Base-by-base conservation (phyloP, 345 rosid genomes). In the Citrus unshiu region DNA sequence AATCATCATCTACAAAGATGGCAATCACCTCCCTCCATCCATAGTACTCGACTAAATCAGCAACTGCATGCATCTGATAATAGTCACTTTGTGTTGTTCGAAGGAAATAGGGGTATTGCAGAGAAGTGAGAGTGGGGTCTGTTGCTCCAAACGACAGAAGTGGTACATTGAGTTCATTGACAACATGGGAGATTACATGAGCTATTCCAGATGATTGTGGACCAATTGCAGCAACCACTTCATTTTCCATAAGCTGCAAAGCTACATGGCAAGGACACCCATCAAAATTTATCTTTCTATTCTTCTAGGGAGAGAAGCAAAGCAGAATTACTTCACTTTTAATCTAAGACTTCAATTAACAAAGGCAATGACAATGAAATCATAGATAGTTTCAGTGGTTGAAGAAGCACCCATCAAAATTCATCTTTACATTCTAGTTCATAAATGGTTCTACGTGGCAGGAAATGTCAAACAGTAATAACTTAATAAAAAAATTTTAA, bases 201-300 rank as follows among this genome's bases (percentile, higher is more conserved):
- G 96, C 95, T 86, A 95, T 86, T 39, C 91, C 97, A 12, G 99
- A 95, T 77, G 98, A 95, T 73, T 93, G 98, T 34, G 99, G 99
- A 78, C 99, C 99, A 78, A 95, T 86, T 70, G 86, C 96, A 71
- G 85, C 88, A 63, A 90, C 87, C 30, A 95, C 90, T 25, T 89
- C 88, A 63, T 83, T 85, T 85, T 87, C 94, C 90, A 95, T 88
- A 78, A 95, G 85, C 96, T 91, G 91, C 89, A 95, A 84, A 88
- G 96, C 99, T 95, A 84, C 93, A 92, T 54, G 73, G 75, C 65
- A 81, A 80, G 76, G 76, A 82, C 78, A 81, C 54, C 77, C 80
- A 80, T 80, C 77, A 85, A 82, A 79, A 67, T 46, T 78, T 77
- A 71, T 64, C 77, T 54, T 35, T 63, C 49, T 66, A 69, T 43